These are phyloP conservation scores for Psophocarpus tetragonolobus DNA, from an alignment of 306 rosid species.

Conservation along the genomic window DNA sequence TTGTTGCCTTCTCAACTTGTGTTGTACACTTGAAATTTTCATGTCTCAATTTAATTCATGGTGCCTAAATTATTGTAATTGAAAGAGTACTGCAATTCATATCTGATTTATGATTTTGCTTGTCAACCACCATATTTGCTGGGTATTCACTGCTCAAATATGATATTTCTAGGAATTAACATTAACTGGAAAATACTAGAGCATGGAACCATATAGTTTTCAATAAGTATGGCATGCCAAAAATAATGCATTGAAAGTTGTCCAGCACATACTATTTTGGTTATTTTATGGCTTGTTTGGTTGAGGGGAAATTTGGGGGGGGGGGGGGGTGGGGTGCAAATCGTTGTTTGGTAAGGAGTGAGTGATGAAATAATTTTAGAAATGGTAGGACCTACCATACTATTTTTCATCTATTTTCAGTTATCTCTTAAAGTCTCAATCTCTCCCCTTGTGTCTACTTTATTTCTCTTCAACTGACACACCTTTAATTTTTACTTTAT, in stretches of 20 bases:
- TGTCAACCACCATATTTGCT: neutral
- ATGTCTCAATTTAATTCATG: neutral
- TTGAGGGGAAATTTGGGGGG: too few relatives aligned
- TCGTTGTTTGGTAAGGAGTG: too few relatives aligned
- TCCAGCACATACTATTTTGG: neutral
- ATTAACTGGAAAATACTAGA: neutral
- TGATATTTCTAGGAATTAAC: neutral
- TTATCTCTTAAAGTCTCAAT: too few relatives aligned
- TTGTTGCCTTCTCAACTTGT: slow-evolving; percentile 20
- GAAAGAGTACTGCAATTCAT: neutral
- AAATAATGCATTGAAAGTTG: neutral
- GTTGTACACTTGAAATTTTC: slow-evolving; percentile 8
- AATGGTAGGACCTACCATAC: too few relatives aligned
- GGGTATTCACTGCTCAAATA: neutral
- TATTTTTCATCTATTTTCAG: too few relatives aligned
- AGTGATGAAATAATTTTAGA: too few relatives aligned
- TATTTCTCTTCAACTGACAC: too few relatives aligned
- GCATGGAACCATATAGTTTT: neutral
- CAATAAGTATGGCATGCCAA: neutral
- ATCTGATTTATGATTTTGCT: neutral
- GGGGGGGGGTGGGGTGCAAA: too few relatives aligned
- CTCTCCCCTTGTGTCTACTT: too few relatives aligned
- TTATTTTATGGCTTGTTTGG: too few relatives aligned
- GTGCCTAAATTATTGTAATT: neutral
- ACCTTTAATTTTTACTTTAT: too few relatives aligned